Evolutionary conservation across 192 early-diverging fungal species (phyloP), one percentile per base, ranked within the genome.

Genomic region (Gryganskiella cystojenkinii): DNA sequence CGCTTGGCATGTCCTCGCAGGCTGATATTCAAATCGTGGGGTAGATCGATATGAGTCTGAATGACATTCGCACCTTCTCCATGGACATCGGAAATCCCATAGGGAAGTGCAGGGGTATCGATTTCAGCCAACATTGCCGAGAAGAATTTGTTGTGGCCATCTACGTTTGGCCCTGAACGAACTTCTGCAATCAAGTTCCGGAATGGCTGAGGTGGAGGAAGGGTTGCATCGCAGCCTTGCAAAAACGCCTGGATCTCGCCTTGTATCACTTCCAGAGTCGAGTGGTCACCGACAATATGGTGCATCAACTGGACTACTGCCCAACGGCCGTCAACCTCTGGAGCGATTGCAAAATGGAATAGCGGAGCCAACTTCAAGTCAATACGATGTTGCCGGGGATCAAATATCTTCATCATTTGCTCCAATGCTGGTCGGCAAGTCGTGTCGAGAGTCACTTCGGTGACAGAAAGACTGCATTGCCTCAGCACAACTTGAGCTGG

Each of bases 371-470:
- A 37, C 0, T 11, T 52, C 22, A 64, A 0, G 0, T 53, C 35
- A 15, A 61, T 61, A 19, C 45, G 20, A 20, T 63, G 53, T n/a
- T 52, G 49, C 33, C 25, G 51, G 20, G 61, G 61, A 51, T 52
- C 31, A 33, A 63, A 63, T n/a, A 27, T 40, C 1, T 3, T 20
- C 6, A n/a, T 25, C 33, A 64, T 6, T 64, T 64, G 61, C 24
- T 64, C 61, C 0, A 2, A 0, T 20, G 53, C 40, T 1, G 61
- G 50, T 25, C 61, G 49, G 27, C 53, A 7, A 2, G 49, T 24
- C 10, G 50, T 47, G 22, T 64, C 50, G 33, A 64, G 17, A 3
- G 61, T 13, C 0, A 64, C 49, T 9, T 64, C 61, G 2, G 22
- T 9, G 8, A 64, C 15, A 1, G 61, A 19, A 0, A 64, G 34